Percentiles rank a stretch among this genome's conserved stretches.
phyloP scores from a whole-genome alignment of 805 yeast species.

The Ogataea corticis region DNA sequence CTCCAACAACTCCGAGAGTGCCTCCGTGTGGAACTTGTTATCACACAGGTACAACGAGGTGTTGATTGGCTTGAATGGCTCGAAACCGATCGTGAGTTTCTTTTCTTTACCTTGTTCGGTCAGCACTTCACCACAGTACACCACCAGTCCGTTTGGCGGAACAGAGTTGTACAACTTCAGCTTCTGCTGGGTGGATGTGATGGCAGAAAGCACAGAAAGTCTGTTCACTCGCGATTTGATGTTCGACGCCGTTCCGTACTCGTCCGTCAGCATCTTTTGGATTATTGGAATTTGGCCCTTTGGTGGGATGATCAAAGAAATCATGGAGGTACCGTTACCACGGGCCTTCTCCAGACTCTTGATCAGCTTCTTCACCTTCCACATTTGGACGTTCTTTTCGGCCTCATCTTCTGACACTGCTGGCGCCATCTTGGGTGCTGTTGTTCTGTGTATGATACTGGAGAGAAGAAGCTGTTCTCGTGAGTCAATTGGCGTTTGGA shows the following conservation, averaged over 20 bases:
- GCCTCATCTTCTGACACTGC: slow-evolving; percentile 67
- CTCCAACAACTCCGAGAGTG: slow-evolving; percentile 88
- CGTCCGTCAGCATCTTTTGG: slow-evolving; percentile 93
- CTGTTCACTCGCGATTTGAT: slow-evolving; percentile 98
- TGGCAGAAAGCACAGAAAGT: slow-evolving; percentile 91
- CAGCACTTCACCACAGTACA: slow-evolving; percentile 97
- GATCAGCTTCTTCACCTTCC: slow-evolving; percentile 97
- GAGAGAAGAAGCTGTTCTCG: too few relatives aligned
- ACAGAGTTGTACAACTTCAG: slow-evolving; percentile 84
- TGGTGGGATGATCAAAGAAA: slow-evolving; percentile 94
- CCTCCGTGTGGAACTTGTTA: slow-evolving; percentile 98
- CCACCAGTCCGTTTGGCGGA: slow-evolving; percentile 92
- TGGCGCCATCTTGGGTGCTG: slow-evolving; percentile 36
- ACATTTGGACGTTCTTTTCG: slow-evolving; percentile 95
- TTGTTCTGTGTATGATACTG: background rate
- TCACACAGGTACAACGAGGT: slow-evolving; percentile 96
- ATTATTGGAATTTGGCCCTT: slow-evolving; percentile 86
- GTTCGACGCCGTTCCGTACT: slow-evolving; percentile 98
- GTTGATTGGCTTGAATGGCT: slow-evolving; percentile 98
- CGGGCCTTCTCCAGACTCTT: slow-evolving; percentile 86
- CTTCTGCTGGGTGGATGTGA: slow-evolving; percentile 97
- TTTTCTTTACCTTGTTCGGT: slow-evolving; percentile 98
- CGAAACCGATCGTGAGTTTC: slow-evolving; percentile 94
- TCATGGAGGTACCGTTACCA: slow-evolving; percentile 99
- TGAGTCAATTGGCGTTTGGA: too few relatives aligned